Conservation (phyloP, 805 yeast genomes). For the Cyberlindnera japonica region DNA sequence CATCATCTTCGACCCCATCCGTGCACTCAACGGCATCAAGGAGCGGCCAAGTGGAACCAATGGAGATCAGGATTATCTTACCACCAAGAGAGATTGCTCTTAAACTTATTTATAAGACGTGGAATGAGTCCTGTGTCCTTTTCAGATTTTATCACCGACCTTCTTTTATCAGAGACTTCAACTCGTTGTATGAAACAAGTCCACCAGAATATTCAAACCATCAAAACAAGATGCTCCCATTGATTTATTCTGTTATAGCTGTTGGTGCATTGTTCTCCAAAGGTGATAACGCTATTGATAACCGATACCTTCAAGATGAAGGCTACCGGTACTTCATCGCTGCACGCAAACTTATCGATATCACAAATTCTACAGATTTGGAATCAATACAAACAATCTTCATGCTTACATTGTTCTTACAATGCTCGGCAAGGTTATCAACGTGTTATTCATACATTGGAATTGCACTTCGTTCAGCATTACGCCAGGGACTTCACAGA, state of each 20-base stretch:
- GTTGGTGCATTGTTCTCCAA: constrained; percentile 75
- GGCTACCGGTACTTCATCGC: constrained; percentile 84
- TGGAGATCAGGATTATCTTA: constrained; percentile 51
- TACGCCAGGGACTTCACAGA: constrained; percentile 81
- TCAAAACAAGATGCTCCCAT: constrained; percentile 76
- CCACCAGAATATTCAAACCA: constrained; percentile 72
- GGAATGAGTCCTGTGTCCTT: constrained; percentile 83
- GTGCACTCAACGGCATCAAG: background rate
- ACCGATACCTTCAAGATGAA: constrained; percentile 45
- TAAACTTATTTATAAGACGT: constrained; percentile 68
- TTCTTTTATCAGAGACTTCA: constrained; percentile 69
- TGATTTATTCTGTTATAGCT: constrained; percentile 80
- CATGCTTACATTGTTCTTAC: constrained; percentile 81
- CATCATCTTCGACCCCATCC: background rate
- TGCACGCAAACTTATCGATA: constrained; percentile 79
- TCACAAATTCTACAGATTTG: constrained; percentile 79
- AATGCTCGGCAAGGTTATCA: constrained; percentile 83
- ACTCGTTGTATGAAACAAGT: constrained; percentile 71
- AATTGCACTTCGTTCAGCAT: constrained; percentile 78
- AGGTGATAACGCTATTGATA: constrained; percentile 29
- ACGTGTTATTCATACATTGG: constrained; percentile 92
- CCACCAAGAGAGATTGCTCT: constrained; percentile 78
- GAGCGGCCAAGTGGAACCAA: constrained; percentile 28
- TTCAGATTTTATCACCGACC: constrained; percentile 88
- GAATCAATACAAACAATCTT: constrained; percentile 82